Base-by-base conservation (phyloP, 345 rosid genomes). In the Linum tenue region DNA sequence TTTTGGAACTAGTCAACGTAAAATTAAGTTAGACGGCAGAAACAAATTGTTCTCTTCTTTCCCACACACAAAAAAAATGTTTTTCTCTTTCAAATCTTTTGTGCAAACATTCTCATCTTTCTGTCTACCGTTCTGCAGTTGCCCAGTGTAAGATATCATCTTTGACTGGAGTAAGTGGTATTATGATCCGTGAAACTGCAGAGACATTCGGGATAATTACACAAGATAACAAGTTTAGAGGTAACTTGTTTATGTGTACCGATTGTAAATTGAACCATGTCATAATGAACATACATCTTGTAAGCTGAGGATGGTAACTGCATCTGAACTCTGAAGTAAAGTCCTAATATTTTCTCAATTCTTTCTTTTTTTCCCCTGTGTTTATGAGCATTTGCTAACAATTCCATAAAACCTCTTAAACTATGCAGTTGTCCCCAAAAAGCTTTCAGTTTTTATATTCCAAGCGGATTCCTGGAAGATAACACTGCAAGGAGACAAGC, bases 111-210 rank as follows among this genome's bases (percentile, higher is more conserved):
- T 22, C 43, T 22, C 59, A 38, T 51, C 8, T 64, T 37, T 35
- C 22, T 69, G 42, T 41, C 50, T 69, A 7, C 69, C 64, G 72
- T 69, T 39, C 84, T 40, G 72, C 82, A 90, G 96, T 94, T 76
- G 88, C 84, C 35, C 87, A 88, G 39, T 84, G 95, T 65, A 88
- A 79, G 80, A 72, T 80, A 69, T 70, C 71, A 39, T 77, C 90
- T 65, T 75, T 84, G 67, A 79, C 76, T 68, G 96, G 95, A 63
- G 78, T 86, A 64, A 77, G 76, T 62, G 96, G 99, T 60, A 81
- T 90, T 67, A 77, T 94, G 95, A 77, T 86, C 70, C 88, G 86
- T n/a, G 99, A 90, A 83, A 94, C 97, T 74, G 82, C 89, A 7
- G 82, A 86, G 79, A 88, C 96, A 73, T 85, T 90, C 83, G 95